Evolutionary conservation across 306 rosid genomes (phyloP).

Genomic region (Canavalia gladiata): DNA sequence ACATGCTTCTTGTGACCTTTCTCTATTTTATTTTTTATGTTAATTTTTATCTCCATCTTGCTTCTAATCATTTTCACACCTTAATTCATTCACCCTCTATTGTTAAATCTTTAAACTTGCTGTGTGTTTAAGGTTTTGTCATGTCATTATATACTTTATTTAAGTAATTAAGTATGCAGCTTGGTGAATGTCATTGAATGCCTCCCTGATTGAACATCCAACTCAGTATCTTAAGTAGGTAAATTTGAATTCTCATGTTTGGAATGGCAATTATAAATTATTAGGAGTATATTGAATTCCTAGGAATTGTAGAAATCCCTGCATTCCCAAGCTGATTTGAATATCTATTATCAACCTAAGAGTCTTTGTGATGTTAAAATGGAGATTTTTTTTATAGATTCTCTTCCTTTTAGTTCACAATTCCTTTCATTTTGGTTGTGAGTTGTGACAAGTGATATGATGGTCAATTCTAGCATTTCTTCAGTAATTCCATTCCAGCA

Average conservation of each 20-base stretch:
- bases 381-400: not conserved
- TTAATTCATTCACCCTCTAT: not conserved
- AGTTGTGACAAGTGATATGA: not conserved
- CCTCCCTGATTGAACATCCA: not conserved
- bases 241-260: not conserved
- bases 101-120: not conserved
- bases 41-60: not conserved
- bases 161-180: slow-evolving; percentile 3
- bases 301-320: not conserved
- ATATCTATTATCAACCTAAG: not conserved
- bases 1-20: not conserved
- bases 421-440: not conserved
- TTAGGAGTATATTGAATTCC: not conserved
- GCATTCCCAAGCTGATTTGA: slow-evolving; percentile 22
- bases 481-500: slow-evolving; percentile 19
- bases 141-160: not conserved
- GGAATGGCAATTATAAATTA: not conserved
- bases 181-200: not conserved
- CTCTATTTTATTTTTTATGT: not conserved
- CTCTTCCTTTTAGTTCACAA: not conserved
- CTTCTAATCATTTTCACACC: not conserved
- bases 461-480: not conserved
- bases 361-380: not conserved
- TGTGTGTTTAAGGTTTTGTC: not conserved
- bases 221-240: not conserved